These are phyloP conservation scores for Macrophomina tecta DNA, from an alignment of 2,329 filamentous ascomycete genomes.

Conservation along the genomic window DNA sequence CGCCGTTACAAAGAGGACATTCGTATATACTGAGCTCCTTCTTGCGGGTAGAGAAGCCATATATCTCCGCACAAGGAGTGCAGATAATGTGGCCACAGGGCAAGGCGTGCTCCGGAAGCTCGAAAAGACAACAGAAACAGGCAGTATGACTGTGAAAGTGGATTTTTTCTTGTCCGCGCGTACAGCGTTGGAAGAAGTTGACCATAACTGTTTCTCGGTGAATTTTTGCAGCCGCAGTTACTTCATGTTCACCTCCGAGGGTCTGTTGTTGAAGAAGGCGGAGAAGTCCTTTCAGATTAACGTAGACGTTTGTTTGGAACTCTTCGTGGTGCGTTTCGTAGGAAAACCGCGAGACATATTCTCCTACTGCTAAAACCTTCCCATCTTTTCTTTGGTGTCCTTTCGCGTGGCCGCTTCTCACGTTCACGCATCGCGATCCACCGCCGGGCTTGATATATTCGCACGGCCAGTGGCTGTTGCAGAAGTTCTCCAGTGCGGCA, in stretches of 20 bases:
- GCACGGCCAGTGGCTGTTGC: constrained; percentile 55
- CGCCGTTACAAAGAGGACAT: constrained; percentile 42
- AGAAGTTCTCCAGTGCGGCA: constrained; percentile 53
- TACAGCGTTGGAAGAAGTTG: constrained; percentile 45
- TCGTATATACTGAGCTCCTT: constrained; percentile 32
- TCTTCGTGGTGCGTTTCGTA: constrained; percentile 37
- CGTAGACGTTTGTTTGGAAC: constrained; percentile 38
- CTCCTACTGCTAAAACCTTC: constrained; percentile 50
- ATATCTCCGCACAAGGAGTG: constrained; percentile 48
- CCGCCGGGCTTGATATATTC: constrained; percentile 40
- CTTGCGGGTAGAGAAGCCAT: constrained; percentile 31
- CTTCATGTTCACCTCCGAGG: constrained; percentile 28
- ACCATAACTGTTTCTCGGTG: constrained; percentile 37
- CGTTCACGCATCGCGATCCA: constrained; percentile 45
- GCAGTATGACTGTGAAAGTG: constrained; percentile 50
- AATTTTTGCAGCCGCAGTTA: constrained; percentile 33
- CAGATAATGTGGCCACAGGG: constrained; percentile 57
- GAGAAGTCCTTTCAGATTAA: constrained; percentile 31
- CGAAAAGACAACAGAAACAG: constrained; percentile 56
- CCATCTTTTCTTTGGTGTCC: constrained; percentile 55
- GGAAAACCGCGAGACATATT: constrained; percentile 48
- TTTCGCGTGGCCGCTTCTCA: constrained; percentile 46
- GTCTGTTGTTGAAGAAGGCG: constrained; percentile 17
- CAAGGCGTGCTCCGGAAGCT: constrained; percentile 50
- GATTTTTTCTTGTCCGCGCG: background rate